Base-by-base conservation (phyloP, 2,329 filamentous ascomycete species). In the Calonectria montana region DNA sequence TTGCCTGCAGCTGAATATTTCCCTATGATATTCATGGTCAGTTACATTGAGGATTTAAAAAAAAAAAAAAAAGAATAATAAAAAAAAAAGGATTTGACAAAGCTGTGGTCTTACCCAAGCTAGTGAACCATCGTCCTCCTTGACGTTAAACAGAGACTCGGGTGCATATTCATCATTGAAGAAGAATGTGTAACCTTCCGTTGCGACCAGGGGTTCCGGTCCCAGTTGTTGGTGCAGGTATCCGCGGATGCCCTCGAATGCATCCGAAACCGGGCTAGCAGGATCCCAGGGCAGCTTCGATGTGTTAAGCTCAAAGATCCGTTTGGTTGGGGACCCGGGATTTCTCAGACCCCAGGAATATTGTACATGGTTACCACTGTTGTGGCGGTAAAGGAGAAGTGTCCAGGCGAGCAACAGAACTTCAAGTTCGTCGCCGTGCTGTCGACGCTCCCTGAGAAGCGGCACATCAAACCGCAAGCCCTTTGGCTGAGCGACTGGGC, bases 331-430 rank as follows among this genome's bases (percentile, higher is more conserved):
- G 4, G 75, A 65, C 1, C 63, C 74, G 10, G 70, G 59, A 27
- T 78, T 73, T 53, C 65, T 71, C 37, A 77, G 15, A 1, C 76
- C 74, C 76, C 76, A 78, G 0, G 76, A 78, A 27, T 70, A 78
- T 16, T 78, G 75, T 6, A 75, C 65, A 23, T 76, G 75, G 12
- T 77, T 77, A 1, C 76, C 76, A 10, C 67, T 76, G n/a, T 55
- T 78, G 48, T 78, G 71, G 6, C 76, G 75, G 21, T 78, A 78
- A 3, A 78, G 63, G 23, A 77, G 76, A 27, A 78, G 76, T 2
- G 75, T 37, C 76, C 76, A 78, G 18, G 74, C 76, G 67, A 78
- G 64, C 63, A 78, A 37, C 45, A 78, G 55, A 5, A 57, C 69
- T 15, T 78, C 76, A 13, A 78, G 64, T 10, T 75, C 71, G 29